A percentile compares a stretch with the other conserved stretches of the same genome.
Evolutionary conservation across 163 green algal genomes (phyloP).

Genomic region (Scenedesmus sp.): DNA sequence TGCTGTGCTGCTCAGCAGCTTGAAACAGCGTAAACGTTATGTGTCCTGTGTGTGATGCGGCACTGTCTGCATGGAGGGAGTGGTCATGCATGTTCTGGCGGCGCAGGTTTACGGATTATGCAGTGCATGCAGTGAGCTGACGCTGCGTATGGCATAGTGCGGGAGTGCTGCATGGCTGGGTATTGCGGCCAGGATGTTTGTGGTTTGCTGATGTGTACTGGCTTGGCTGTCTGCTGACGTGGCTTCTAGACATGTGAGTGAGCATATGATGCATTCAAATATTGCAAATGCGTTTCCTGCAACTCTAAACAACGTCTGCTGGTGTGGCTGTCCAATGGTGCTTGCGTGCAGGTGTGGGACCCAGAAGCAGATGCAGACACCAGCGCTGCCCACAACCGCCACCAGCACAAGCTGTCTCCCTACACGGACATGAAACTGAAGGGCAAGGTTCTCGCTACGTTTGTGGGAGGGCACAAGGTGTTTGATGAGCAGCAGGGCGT

Average conservation of each 20-base stretch:
- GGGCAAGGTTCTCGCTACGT: conserved; percentile 82
- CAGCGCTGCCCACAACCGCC: conserved; percentile 52
- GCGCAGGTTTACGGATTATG: too few relatives aligned
- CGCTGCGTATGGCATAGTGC: too few relatives aligned
- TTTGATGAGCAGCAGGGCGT: conserved; percentile 62
- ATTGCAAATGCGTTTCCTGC: neutral
- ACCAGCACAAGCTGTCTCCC: conserved; percentile 77
- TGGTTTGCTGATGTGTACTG: neutral
- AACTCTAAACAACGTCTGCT: neutral
- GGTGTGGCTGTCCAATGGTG: neutral
- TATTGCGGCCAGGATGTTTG: too few relatives aligned
- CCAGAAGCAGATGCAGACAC: conserved; percentile 80
- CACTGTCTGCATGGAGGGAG: too few relatives aligned
- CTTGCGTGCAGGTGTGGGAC: conserved; percentile 80
- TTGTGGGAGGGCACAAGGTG: conserved; percentile 82
- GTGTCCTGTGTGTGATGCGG: too few relatives aligned
- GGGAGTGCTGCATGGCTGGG: too few relatives aligned
- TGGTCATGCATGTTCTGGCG: too few relatives aligned
- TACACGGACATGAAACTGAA: conserved; percentile 75
- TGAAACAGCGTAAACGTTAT: too few relatives aligned
- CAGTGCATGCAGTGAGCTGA: too few relatives aligned
- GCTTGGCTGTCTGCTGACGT: too few relatives aligned
- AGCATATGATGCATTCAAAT: neutral
- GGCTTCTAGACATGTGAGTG: neutral
- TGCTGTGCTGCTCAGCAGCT: too few relatives aligned